Conservation (phyloP, 768 basidiomycete genomes). For the Calvatia gigantea region DNA sequence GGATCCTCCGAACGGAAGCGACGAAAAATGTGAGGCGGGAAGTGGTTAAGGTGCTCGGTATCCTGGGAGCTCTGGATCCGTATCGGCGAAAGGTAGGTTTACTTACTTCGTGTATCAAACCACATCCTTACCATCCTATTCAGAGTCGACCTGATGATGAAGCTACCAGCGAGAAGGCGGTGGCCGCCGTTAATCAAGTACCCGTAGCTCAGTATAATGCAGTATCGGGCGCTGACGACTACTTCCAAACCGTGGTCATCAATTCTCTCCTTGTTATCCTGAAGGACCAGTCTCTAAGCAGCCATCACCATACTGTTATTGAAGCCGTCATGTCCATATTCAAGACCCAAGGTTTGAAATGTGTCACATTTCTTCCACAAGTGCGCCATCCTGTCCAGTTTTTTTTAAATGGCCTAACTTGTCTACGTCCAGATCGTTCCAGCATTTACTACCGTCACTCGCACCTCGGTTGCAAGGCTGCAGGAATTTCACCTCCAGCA, state of each 20-base stretch:
- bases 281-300: constrained; percentile 83
- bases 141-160: constrained; percentile 53
- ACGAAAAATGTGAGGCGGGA: constrained; percentile 74
- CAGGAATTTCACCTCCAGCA: constrained; percentile 96
- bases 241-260: constrained; percentile 96
- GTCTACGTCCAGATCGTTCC: constrained; percentile 73
- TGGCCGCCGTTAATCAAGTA: constrained; percentile 65
- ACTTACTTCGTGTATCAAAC: neutral
- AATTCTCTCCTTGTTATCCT: constrained; percentile 82
- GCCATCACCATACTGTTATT: constrained; percentile 89
- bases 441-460: constrained; percentile 86
- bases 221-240: constrained; percentile 79
- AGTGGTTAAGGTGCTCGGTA: constrained; percentile 92
- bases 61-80: constrained; percentile 93
- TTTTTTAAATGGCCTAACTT: neutral
- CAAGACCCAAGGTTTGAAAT: constrained; percentile 96
- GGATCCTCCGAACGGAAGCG: constrained; percentile 81
- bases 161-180: constrained; percentile 51
- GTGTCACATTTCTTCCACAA: constrained; percentile 92
- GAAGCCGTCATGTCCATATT: constrained; percentile 99
- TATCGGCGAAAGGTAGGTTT: constrained; percentile 81
- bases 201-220: constrained; percentile 60
- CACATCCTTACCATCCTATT: neutral
- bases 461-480: constrained; percentile 72
- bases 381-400: constrained; percentile 33